These are phyloP conservation scores for Camillea tinctor DNA, from an alignment of 2,329 filamentous ascomycete species.

Conservation along the genomic window DNA sequence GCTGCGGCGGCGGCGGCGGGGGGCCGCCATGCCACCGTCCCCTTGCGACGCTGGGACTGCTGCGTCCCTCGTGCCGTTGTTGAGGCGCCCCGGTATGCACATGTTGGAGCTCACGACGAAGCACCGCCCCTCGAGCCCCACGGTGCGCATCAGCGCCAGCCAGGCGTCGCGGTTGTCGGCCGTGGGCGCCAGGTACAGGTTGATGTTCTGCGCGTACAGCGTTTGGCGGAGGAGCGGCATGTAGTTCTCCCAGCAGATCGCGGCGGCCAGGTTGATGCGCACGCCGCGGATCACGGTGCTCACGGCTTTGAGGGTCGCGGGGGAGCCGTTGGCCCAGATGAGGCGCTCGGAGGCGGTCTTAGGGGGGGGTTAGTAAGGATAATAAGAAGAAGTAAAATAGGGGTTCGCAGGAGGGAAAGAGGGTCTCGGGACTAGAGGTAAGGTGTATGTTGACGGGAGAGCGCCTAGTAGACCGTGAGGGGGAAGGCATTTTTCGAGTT, in stretches of 20 bases:
- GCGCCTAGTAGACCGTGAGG: no score
- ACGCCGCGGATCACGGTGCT: constrained; percentile 77
- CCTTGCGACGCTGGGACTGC: no score
- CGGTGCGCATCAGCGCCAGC: constrained; percentile 67
- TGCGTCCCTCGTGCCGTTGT: no score
- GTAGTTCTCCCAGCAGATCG: constrained; percentile 97
- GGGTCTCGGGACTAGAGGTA: no score
- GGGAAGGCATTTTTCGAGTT: no score
- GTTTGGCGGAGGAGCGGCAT: constrained; percentile 86
- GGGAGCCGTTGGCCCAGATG: constrained; percentile 84
- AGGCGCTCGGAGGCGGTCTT: constrained; percentile 77
- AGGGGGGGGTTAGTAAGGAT: not conserved
- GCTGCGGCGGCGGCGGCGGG: no score
- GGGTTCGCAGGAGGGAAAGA: no score
- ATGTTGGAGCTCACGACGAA: constrained; percentile 88
- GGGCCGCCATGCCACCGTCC: no score
- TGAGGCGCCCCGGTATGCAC: no score
- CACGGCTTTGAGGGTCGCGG: constrained; percentile 75
- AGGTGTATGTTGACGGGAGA: no score
- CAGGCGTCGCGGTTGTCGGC: constrained; percentile 83
- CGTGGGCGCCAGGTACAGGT: constrained; percentile 86
- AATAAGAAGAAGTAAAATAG: no score
- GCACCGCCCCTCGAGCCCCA: constrained; percentile 77
- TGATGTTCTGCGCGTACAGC: constrained; percentile 87
- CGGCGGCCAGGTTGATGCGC: constrained; percentile 75